Evolutionary conservation across 1,139 yeast species (phyloP).

Genomic region (Lodderomyces beijingensis): DNA sequence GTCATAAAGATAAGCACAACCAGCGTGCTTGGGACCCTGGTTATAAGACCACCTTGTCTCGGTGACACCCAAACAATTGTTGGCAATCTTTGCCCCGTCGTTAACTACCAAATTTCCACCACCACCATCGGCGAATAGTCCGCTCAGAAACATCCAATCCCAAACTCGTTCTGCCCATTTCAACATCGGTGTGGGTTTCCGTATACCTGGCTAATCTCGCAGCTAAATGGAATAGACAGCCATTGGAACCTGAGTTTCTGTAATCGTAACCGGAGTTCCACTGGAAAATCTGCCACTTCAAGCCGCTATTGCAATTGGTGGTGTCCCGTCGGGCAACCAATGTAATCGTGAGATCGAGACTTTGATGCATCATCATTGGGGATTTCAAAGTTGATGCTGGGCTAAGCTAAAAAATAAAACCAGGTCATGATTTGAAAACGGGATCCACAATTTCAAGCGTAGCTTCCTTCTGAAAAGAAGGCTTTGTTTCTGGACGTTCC

Average conservation of each 20-base stretch:
- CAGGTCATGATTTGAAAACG: slow-evolving; percentile 18
- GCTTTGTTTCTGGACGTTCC: background rate
- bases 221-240: slow-evolving; percentile 83
- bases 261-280: slow-evolving; percentile 95
- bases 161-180: slow-evolving; percentile 77
- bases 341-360: no score
- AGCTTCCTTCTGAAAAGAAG: slow-evolving; percentile 13
- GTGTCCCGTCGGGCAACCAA: slow-evolving; percentile 87
- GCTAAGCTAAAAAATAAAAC: background rate
- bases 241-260: slow-evolving; percentile 86
- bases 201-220: slow-evolving; percentile 86
- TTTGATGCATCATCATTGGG: no score
- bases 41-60: slow-evolving; percentile 82
- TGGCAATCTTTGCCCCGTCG: slow-evolving; percentile 72
- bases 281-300: slow-evolving; percentile 93
- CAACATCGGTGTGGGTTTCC: slow-evolving; percentile 64
- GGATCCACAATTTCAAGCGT: slow-evolving; percentile 19
- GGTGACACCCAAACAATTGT: slow-evolving; percentile 60
- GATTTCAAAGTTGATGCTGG: no score
- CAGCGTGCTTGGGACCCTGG: slow-evolving; percentile 74
- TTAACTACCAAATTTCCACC: slow-evolving; percentile 56
- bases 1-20: slow-evolving; percentile 79
- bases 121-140: slow-evolving; percentile 46
- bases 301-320: slow-evolving; percentile 74
- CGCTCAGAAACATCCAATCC: slow-evolving; percentile 72